Percentiles rank a stretch among this genome's conserved stretches.
Conservation (phyloP, 176 grass and related monocot genomes). For the Oryza meridionalis region DNA sequence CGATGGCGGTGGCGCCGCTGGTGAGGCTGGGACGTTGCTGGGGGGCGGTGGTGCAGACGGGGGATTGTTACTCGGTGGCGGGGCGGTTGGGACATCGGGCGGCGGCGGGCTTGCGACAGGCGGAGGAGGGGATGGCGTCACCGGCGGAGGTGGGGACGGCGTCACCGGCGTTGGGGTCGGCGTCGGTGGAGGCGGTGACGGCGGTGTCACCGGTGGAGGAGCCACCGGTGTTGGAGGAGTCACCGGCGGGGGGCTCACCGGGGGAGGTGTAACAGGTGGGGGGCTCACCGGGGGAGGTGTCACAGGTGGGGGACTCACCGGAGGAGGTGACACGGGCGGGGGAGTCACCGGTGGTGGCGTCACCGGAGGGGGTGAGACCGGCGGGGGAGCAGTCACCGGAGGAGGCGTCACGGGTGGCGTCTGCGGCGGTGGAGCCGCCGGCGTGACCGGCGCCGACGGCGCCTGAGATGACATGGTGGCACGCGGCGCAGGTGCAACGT, state of each 20-base stretch:
- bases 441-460: background rate
- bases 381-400: background rate
- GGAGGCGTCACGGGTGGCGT: background rate
- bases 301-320: background rate
- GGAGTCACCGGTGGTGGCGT: background rate
- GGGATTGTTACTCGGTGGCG: background rate
- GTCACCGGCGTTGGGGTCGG: conserved; percentile 19
- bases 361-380: background rate
- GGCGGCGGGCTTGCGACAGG: conserved; percentile 13
- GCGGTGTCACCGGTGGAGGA: background rate
- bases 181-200: conserved; percentile 10
- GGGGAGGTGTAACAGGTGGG: background rate
- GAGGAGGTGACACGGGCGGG: background rate
- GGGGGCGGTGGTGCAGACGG: conserved; percentile 4
- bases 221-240: conserved; percentile 8
- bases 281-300: background rate
- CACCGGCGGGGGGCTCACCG: background rate
- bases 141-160: conserved; percentile 34
- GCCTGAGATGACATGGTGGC: conserved; percentile 8
- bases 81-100: conserved; percentile 15
- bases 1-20: conserved; percentile 7
- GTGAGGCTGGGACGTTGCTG: background rate
- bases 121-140: conserved; percentile 13
- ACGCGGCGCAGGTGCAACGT: background rate
- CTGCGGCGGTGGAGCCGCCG: background rate